These are phyloP conservation scores for Limonium bicolor DNA, from an alignment of 148 eudicot species.

Conservation along the genomic window DNA sequence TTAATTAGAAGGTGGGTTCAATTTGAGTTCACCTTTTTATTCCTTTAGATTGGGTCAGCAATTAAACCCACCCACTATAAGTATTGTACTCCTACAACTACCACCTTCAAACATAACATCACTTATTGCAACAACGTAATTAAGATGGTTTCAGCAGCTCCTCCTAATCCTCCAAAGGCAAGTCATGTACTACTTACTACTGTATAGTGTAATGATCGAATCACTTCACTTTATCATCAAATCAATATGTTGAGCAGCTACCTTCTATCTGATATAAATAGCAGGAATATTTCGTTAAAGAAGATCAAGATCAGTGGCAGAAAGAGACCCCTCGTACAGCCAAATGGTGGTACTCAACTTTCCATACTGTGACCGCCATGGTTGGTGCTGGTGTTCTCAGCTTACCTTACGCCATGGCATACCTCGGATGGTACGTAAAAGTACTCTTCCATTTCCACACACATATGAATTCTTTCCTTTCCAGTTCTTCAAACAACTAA, in stretches of 20 bases:
- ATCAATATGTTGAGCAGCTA: not conserved
- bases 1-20: no score
- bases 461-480: not conserved
- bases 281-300: no score
- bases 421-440: constrained; percentile 54
- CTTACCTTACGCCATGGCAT: constrained; percentile 85
- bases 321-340: constrained; percentile 53
- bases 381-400: constrained; percentile 89
- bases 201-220: not conserved
- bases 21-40: no score
- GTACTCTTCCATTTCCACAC: not conserved
- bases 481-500: not conserved
- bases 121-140: no score
- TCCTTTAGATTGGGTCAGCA: no score
- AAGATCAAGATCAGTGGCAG: constrained; percentile 13
- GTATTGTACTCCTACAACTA: no score
- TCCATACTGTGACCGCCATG: constrained; percentile 84
- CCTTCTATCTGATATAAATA: no score
- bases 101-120: no score
- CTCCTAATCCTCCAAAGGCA: constrained; percentile 31
- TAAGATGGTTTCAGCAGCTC: constrained; percentile 31
- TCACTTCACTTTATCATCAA: not conserved
- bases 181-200: not conserved
- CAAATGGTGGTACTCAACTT: constrained; percentile 88
- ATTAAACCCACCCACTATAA: no score